Percentiles rank a stretch among this genome's conserved stretches.
These are phyloP conservation scores for Clavispora santaluciae DNA, from an alignment of 805 yeast genomes.

Conservation along the genomic window DNA sequence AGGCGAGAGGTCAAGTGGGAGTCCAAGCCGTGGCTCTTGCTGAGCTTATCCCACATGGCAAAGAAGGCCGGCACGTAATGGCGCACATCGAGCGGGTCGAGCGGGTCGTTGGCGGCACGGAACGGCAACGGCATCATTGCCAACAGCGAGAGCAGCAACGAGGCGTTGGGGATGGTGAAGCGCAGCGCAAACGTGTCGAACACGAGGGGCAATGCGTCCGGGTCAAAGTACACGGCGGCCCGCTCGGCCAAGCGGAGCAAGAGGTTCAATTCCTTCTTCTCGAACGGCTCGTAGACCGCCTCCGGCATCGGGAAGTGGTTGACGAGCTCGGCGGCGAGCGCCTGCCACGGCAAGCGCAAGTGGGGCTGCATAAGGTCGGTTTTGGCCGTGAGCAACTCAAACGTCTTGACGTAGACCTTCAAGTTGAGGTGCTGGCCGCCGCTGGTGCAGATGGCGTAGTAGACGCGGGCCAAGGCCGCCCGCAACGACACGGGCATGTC, in stretches of 20 bases:
- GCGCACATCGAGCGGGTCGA: conserved; percentile 35
- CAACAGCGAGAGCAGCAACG: conserved; percentile 48
- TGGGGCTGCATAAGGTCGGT: conserved; percentile 34
- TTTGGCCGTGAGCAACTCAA: conserved; percentile 53
- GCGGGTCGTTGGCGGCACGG: conserved; percentile 16
- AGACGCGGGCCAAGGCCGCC: conserved; percentile 59
- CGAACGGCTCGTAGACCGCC: conserved; percentile 42
- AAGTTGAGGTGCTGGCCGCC: conserved; percentile 66
- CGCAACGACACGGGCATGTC: conserved; percentile 69
- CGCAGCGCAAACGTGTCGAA: conserved; percentile 49
- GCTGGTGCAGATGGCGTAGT: conserved; percentile 64
- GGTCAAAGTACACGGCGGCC: conserved; percentile 52
- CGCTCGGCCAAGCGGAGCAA: conserved; percentile 49
- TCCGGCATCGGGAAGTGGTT: conserved; percentile 32
- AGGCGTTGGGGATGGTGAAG: conserved; percentile 50
- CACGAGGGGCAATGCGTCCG: conserved; percentile 43
- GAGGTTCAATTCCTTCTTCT: conserved; percentile 44
- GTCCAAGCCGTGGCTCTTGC: conserved; percentile 49
- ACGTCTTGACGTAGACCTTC: conserved; percentile 56
- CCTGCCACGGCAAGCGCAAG: conserved; percentile 48
- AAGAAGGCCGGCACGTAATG: conserved; percentile 64
- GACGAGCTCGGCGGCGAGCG: conserved; percentile 33
- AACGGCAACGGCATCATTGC: conserved; percentile 49
- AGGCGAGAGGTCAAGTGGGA: conserved; percentile 60
- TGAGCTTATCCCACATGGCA: conserved; percentile 62